Evolutionary conservation across 352 stramenopile species (phyloP), one percentile per base, ranked within the genome.

Genomic region (Saprolegnia diclina): DNA sequence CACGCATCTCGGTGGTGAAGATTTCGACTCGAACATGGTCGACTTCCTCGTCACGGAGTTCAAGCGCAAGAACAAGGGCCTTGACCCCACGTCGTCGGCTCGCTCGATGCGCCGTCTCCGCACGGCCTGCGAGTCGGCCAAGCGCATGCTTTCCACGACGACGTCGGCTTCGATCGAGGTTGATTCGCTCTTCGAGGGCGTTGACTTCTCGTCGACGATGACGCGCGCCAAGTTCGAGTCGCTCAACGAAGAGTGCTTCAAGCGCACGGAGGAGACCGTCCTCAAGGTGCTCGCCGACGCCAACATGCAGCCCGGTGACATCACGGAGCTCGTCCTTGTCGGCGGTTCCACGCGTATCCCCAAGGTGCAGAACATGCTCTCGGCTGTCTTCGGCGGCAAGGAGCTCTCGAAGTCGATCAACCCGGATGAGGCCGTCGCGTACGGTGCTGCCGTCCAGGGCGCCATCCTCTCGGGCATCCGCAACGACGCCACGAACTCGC

Each of bases 41-140:
- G 89, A 97, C 59, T 85, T 92, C 79, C 96, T 94, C 56, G 71
- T 85, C n/a, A 57, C 76, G n/a, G 89, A 97, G 75, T 97, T 97
- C 82, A 95, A 95, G 80, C 70, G 76, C 56, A 87, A 92, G 76
- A 54, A 79, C 74, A 35, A 35, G 29, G 64, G 76, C 26, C 97
- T 97, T 75, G 88, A 97, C 71, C 82, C 29, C 29, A 35, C 67
- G 95, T 98, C 79, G 18, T 97, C 97, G 79, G 73, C 96, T 64
- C 89, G 95, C 77, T 89, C 95, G 61, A 91, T 98, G 76, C 90
- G 94, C 71, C 91, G 95, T 86, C 88, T 99, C 26, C 90, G 95
- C 61, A 99, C 95, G 68, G 93, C 93, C 32, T 99, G 95, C 84
- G 96, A 99, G 85, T 93, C 95, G 71, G 96, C 96, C n/a, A 99